Base-by-base conservation (phyloP, 2,329 filamentous ascomycete genomes). In the Eutypella sp. region DNA sequence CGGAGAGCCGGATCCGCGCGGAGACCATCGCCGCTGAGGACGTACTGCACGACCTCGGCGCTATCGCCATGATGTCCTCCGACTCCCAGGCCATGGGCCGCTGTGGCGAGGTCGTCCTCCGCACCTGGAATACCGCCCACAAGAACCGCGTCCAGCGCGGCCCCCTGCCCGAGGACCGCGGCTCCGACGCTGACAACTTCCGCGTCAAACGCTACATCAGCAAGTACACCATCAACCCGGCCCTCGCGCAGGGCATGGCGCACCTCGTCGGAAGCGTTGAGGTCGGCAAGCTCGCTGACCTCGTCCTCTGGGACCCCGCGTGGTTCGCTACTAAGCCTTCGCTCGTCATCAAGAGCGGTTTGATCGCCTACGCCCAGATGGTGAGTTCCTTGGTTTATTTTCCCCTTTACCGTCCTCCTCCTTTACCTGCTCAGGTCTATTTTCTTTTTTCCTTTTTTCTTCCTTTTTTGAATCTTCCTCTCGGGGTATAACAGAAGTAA, bases 1-100 rank as follows among this genome's bases (percentile, higher is more conserved):
- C 92, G 40, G 92, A 97, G 70, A 89, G 84, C 29, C 88, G 92
- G 33, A 97, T 97, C 67, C 87, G 92, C 47, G 89, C 89, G 53
- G 91, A 97, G 71, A 97, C 92, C 29, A 97, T 97, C 61, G 92
- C 91, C 0, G 92, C 92, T 20, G 92, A 97, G 72, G 92, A 97
- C 64, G 90, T 97, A 1, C 80, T 97, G 16, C 92, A 97, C 64
- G 92, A 97, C 59, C 76, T 95, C 1, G 92, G 92, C 46, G 92
- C 92, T 52, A 96, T 97, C 67, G 90, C 85, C 66, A 97, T 97
- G 91, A 96, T 97, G 89, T 89, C 84, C 49, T 91, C 85, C 1
- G 92, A 97, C 69, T 92, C 87, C 0, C 92, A 97, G 69, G 92
- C 92, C 58, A 97, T 97, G 92, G 92, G 92, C 46, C 86, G 92